phyloP scores from a whole-genome alignment of 441 rosid genomes.

The Sinapis alba region DNA sequence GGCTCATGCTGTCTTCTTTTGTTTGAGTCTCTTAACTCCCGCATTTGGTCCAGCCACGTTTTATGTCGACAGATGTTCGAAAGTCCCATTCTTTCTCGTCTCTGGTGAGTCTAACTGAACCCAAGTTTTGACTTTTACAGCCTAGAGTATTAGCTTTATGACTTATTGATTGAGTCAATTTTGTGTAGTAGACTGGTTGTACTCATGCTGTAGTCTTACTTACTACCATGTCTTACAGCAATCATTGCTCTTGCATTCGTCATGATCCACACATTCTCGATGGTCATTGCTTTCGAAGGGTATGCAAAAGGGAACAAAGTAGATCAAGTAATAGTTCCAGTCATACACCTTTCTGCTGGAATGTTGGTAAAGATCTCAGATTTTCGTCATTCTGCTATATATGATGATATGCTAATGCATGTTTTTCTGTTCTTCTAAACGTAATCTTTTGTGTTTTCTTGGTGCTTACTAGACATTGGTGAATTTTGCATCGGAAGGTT shows the following conservation, averaged over 20 bases:
- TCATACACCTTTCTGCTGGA: conserved; percentile 84
- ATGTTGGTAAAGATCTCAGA: conserved; percentile 66
- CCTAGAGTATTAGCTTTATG: neutral
- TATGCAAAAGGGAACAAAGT: conserved; percentile 86
- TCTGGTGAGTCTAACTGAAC: conserved; percentile 64
- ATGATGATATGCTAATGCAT: conserved; percentile 2
- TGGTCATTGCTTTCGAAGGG: conserved; percentile 93
- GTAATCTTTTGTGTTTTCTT: neutral
- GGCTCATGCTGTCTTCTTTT: conserved; percentile 97
- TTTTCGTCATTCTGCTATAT: neutral
- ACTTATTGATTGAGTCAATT: neutral
- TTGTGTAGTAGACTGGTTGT: conserved; percentile 5
- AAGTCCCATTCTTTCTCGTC: conserved; percentile 85
- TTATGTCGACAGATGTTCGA: conserved; percentile 73
- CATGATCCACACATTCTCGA: conserved; percentile 94
- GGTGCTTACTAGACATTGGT: conserved; percentile 64
- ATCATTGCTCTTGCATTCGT: conserved; percentile 88
- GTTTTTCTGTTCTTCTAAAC: neutral
- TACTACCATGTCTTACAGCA: conserved; percentile 54
- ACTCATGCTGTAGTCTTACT: conserved; percentile 26
- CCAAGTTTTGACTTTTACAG: neutral
- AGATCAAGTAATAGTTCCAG: conserved; percentile 82
- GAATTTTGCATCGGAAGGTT: conserved; percentile 83
- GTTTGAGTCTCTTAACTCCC: conserved; percentile 92
- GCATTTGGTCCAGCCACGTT: conserved; percentile 98